Percentiles rank a stretch among this genome's conserved stretches.
Conservation (phyloP, 2,329 filamentous ascomycete genomes). For the Shiraia sp. region DNA sequence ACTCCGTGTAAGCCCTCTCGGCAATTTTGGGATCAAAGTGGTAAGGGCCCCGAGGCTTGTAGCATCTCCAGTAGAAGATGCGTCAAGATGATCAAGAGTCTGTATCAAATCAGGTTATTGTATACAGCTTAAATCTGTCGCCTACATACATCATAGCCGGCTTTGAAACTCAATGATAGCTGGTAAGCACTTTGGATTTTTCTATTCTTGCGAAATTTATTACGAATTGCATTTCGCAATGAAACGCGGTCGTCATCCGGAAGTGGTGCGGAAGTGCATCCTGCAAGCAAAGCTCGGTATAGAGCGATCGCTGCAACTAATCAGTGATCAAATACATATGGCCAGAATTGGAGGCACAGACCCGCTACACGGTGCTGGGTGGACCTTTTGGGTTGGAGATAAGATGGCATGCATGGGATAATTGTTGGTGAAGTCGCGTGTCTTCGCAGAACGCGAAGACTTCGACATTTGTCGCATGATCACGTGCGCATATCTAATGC, state of each 20-base stretch:
- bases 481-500: conserved; percentile 21
- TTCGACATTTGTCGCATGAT: conserved; percentile 19
- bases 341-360: conserved; percentile 25
- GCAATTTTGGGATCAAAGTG: conserved; percentile 44
- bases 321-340: conserved; percentile 4
- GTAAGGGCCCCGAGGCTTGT: conserved; percentile 24
- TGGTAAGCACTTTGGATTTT: conserved; percentile 62
- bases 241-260: conserved; percentile 56
- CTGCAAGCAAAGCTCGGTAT: conserved; percentile 69
- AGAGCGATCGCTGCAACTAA: conserved; percentile 64
- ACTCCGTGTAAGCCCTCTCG: conserved; percentile 40
- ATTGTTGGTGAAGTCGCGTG: background rate
- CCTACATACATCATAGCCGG: conserved; percentile 65
- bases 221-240: conserved; percentile 62
- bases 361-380: conserved; percentile 58
- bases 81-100: conserved; percentile 51
- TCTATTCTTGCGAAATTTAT: conserved; percentile 65
- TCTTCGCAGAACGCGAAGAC: conserved; percentile 8
- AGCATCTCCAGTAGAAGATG: conserved; percentile 39
- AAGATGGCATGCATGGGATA: conserved; percentile 50
- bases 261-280: conserved; percentile 59
- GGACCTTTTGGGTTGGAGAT: conserved; percentile 51
- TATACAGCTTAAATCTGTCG: background rate
- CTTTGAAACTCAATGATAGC: conserved; percentile 64
- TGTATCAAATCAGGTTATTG: conserved; percentile 18